phyloP scores from a whole-genome alignment of 176 grass and related monocot species.

The Triticum turgidum region DNA sequence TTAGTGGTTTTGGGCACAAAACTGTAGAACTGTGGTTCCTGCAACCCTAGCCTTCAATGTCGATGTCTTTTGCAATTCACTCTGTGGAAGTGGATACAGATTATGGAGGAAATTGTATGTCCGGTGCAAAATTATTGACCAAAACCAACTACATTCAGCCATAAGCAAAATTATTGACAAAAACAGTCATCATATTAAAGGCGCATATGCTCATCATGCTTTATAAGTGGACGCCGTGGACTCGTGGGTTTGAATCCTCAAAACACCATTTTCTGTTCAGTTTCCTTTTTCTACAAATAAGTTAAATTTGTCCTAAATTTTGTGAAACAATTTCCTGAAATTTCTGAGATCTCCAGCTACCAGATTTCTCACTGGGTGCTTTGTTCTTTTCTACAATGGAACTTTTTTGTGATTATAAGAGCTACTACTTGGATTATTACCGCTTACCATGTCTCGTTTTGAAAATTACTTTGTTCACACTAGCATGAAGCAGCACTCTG shows the following conservation, averaged over 20 bases:
- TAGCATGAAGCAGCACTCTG: slow-evolving; percentile 75
- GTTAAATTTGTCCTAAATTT: neutral
- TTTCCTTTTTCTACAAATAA: neutral
- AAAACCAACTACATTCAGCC: neutral
- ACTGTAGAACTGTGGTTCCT: no score
- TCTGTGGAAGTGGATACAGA: neutral
- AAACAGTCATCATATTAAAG: neutral
- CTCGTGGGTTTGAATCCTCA: neutral
- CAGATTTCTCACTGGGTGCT: neutral
- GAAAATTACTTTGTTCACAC: slow-evolving; percentile 70
- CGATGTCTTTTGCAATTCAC: no score
- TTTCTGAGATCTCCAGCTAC: neutral
- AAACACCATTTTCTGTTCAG: neutral
- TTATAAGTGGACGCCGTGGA: neutral
- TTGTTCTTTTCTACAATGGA: neutral
- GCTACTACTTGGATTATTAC: slow-evolving; percentile 3
- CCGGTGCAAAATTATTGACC: neutral
- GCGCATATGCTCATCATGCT: neutral
- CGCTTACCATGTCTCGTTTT: slow-evolving; percentile 42
- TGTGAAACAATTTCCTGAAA: neutral
- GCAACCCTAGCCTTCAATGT: no score
- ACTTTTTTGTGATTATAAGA: neutral
- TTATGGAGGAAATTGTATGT: neutral
- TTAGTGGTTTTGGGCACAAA: no score
- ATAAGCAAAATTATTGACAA: neutral